phyloP scores from a whole-genome alignment of 2,329 filamentous ascomycete species.

The Ascochyta pisi region DNA sequence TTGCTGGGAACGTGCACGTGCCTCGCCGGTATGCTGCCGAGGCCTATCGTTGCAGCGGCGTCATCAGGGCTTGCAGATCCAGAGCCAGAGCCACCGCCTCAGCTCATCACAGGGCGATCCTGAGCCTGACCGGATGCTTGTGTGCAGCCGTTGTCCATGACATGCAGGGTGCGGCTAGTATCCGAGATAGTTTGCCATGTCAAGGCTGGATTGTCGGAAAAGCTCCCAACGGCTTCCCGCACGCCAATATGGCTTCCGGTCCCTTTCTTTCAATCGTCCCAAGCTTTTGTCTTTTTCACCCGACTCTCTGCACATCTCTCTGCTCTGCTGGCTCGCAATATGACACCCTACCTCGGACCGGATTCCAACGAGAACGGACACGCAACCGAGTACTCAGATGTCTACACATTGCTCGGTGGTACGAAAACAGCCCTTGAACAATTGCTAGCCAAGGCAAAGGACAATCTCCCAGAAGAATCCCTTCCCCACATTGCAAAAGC shows the following conservation, averaged over 20 bases:
- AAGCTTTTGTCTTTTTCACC: conserved; percentile 1
- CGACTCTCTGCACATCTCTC: background rate
- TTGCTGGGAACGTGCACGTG: conserved; percentile 7
- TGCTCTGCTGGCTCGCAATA: conserved; percentile 16
- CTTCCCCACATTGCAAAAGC: conserved; percentile 37
- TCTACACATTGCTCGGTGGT: conserved; percentile 43
- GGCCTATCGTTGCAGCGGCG: background rate
- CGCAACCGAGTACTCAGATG: conserved; percentile 18
- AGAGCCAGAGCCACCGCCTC: conserved; percentile 8
- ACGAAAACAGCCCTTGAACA: conserved; percentile 43
- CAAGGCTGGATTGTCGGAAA: conserved; percentile 1
- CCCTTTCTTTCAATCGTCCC: conserved; percentile 6
- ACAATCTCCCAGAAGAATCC: conserved; percentile 45
- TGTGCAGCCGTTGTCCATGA: conserved; percentile 15
- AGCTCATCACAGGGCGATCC: background rate
- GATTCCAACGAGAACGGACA: conserved; percentile 12
- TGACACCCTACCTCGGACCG: conserved; percentile 40
- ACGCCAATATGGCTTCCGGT: conserved; percentile 14
- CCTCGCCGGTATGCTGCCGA: conserved; percentile 3
- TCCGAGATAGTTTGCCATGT: conserved; percentile 3
- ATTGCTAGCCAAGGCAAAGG: conserved; percentile 41
- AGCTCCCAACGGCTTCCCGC: conserved; percentile 22
- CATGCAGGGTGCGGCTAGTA: conserved; percentile 18
- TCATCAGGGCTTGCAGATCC: conserved; percentile 2
- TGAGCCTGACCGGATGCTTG: conserved; percentile 10